These are phyloP conservation scores for Phalaenopsis aphrodite DNA, from an alignment of 106 monocot species.

Conservation along the genomic window DNA sequence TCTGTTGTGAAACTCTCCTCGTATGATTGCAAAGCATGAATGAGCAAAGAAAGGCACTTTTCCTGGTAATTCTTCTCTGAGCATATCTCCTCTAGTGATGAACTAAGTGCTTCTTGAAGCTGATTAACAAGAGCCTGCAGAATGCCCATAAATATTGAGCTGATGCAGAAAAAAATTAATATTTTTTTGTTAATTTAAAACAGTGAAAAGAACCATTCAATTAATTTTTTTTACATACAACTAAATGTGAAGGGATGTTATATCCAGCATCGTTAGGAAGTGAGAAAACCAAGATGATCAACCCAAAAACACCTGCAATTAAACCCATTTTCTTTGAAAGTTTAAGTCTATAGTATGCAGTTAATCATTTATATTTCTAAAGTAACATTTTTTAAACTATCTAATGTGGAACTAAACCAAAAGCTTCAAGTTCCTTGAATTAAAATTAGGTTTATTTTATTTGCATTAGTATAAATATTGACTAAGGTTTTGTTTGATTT, in stretches of 20 bases:
- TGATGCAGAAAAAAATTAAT: neutral
- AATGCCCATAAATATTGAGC: neutral
- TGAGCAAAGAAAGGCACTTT: constrained; percentile 42
- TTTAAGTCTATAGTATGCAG: neutral
- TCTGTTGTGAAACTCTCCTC: constrained; percentile 20
- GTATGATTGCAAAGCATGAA: constrained; percentile 40
- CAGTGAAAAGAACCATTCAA: neutral
- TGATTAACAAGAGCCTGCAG: constrained; percentile 32
- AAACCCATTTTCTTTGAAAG: neutral
- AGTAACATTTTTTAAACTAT: neutral
- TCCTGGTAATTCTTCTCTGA: constrained; percentile 53
- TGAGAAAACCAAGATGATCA: neutral
- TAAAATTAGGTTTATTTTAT: too few relatives aligned
- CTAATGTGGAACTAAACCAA: neutral
- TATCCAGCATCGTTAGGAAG: neutral
- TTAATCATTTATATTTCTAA: neutral
- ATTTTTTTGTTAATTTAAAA: neutral
- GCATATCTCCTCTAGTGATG: constrained; percentile 60
- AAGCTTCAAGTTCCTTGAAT: neutral
- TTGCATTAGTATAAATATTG: too few relatives aligned
- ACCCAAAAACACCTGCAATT: neutral
- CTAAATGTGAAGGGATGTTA: neutral
- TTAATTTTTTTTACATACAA: neutral
- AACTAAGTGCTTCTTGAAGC: constrained; percentile 40
- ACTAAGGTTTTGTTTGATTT: too few relatives aligned